phyloP scores from a whole-genome alignment of 768 basidiomycete species.

The Trametes coccinea region DNA sequence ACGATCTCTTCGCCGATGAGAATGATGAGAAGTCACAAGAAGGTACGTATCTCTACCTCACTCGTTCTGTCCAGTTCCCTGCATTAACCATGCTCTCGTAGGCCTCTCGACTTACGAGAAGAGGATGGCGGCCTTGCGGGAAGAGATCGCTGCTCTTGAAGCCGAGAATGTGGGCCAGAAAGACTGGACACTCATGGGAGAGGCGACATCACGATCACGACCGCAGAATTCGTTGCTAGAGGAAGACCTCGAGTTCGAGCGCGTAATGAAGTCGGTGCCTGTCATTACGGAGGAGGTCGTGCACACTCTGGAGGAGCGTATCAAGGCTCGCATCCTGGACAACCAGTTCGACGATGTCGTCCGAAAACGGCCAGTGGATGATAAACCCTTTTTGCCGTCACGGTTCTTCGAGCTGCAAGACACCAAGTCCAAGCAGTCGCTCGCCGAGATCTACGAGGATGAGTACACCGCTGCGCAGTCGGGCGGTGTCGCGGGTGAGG shows the following conservation, averaged over 20 bases:
- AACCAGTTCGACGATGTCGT: conserved; percentile 89
- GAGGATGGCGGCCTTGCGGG: conserved; percentile 67
- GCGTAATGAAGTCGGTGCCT: conserved; percentile 82
- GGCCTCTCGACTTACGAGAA: conserved; percentile 79
- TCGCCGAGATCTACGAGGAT: conserved; percentile 95
- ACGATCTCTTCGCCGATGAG: conserved; percentile 79
- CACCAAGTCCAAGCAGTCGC: conserved; percentile 80
- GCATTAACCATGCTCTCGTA: conserved; percentile 24
- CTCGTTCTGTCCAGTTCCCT: neutral
- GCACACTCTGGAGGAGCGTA: conserved; percentile 79
- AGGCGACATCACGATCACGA: conserved; percentile 77
- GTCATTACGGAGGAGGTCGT: conserved; percentile 89
- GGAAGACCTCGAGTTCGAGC: conserved; percentile 94
- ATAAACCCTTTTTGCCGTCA: conserved; percentile 90
- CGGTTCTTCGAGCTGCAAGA: conserved; percentile 88
- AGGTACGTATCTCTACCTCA: conserved; percentile 10
- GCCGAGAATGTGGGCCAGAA: conserved; percentile 85
- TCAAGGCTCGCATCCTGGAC: conserved; percentile 86
- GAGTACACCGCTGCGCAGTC: conserved; percentile 76
- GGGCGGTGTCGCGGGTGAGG: conserved; percentile 57
- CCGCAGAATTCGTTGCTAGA: conserved; percentile 91
- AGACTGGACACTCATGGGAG: conserved; percentile 92
- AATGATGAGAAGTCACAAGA: conserved; percentile 42
- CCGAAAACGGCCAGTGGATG: conserved; percentile 73
- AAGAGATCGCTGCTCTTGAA: conserved; percentile 83